Percentiles rank a stretch among this genome's conserved stretches.
phyloP scores from a whole-genome alignment of 306 rosid genomes.

The Rosa lucieae region DNA sequence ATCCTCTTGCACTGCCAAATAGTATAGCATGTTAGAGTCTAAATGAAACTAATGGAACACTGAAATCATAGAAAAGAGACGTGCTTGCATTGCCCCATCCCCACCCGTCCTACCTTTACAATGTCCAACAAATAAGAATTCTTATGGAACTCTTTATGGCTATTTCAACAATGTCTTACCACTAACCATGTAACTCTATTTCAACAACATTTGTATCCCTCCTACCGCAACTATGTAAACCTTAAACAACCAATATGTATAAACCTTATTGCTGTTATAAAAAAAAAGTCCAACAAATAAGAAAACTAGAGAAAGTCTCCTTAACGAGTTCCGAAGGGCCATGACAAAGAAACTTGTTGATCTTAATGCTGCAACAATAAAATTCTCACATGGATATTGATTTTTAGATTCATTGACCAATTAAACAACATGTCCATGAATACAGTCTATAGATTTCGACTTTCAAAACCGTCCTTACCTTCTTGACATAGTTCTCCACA shows the following conservation, averaged over 20 bases:
- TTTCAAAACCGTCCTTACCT: constrained; percentile 45
- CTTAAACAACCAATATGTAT: neutral
- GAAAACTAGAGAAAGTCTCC: neutral
- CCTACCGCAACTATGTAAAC: neutral
- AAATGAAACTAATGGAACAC: neutral
- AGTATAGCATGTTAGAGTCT: neutral
- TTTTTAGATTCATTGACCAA: neutral
- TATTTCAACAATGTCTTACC: neutral
- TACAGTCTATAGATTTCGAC: neutral
- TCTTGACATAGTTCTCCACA: constrained; percentile 45
- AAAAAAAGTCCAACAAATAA: neutral
- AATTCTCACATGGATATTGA: neutral
- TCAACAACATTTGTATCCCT: neutral
- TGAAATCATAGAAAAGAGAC: neutral
- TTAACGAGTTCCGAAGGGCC: neutral
- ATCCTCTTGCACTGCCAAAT: constrained; percentile 79
- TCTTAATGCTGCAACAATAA: constrained; percentile 7
- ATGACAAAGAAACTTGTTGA: neutral
- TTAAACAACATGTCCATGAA: neutral
- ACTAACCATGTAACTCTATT: neutral
- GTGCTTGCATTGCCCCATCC: neutral
- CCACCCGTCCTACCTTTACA: neutral
- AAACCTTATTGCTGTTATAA: neutral
- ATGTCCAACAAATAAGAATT: neutral
- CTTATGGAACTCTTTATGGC: neutral